phyloP scores from a whole-genome alignment of 1,284 basidiomycete species.

The Boletellus deceptivus region DNA sequence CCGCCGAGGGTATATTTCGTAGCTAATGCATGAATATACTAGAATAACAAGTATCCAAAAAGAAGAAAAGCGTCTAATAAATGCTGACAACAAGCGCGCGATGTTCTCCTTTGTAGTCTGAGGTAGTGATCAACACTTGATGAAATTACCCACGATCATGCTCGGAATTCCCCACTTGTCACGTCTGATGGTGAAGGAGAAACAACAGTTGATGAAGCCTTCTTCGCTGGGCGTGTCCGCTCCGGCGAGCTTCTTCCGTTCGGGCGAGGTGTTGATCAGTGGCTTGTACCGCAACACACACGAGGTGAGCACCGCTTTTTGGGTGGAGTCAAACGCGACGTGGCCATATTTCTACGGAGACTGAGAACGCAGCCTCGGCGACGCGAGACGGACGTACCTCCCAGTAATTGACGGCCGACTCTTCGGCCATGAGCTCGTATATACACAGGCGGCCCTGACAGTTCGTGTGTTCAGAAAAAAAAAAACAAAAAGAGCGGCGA shows the following conservation, averaged over 20 bases:
- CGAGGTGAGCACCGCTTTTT: conserved; percentile 91
- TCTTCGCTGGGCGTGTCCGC: conserved; percentile 47
- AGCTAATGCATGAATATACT: conserved; percentile 7
- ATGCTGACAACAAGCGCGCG: conserved; percentile 2
- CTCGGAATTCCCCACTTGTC: conserved; percentile 93
- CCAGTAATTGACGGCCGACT: conserved; percentile 97
- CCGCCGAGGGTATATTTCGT: background rate
- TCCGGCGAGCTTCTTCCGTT: conserved; percentile 21
- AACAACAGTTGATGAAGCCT: conserved; percentile 87
- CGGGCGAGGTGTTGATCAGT: conserved; percentile 34
- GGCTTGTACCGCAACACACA: conserved; percentile 88
- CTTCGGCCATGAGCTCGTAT: conserved; percentile 96
- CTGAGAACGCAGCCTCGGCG: background rate
- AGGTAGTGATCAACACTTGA: conserved; percentile 45
- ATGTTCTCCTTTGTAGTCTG: background rate
- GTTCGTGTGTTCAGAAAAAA: background rate
- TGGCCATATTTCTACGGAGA: conserved; percentile 80
- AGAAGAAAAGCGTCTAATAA: conserved; percentile 6
- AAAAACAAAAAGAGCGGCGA: background rate
- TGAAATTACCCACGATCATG: conserved; percentile 88
- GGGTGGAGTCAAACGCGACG: conserved; percentile 85
- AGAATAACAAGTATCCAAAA: conserved; percentile 9
- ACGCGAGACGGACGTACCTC: conserved; percentile 55
- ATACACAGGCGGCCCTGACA: conserved; percentile 85
- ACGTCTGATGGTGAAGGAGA: conserved; percentile 91